Evolutionary conservation across 164 flowering plant species (phyloP).

Genomic region (Stephania yunnanensis): DNA sequence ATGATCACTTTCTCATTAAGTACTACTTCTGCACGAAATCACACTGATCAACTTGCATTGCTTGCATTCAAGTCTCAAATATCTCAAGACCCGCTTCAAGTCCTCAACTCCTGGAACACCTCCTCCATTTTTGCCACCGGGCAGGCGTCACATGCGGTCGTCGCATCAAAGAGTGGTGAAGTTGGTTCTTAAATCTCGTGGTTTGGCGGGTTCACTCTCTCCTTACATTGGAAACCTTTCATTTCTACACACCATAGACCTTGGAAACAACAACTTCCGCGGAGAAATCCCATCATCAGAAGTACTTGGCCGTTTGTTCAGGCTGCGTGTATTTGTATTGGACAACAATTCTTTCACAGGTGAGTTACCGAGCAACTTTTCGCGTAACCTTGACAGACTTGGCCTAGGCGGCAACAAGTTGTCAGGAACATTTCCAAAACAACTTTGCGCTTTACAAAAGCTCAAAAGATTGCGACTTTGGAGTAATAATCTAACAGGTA

Average conservation of each 20-base stretch:
- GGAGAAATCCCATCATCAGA: conserved; percentile 10
- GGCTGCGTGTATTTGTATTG: background rate
- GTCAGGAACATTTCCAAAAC: conserved; percentile 4
- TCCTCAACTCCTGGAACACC: conserved; percentile 3
- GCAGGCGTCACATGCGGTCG: background rate
- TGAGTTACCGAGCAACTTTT: too few species aligned
- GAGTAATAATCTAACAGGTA: too few species aligned
- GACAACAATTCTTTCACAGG: too few species aligned
- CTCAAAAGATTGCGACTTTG: too few species aligned
- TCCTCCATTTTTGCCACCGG: background rate
- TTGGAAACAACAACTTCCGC: conserved; percentile 17
- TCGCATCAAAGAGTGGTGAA: background rate
- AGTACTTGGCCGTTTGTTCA: conserved; percentile 1
- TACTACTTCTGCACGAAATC: background rate
- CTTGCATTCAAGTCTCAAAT: conserved; percentile 1
- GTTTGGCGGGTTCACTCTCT: conserved; percentile 19
- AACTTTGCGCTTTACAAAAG: too few species aligned
- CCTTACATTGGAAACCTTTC: conserved; percentile 23
- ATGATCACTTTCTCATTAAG: background rate
- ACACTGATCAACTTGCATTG: conserved; percentile 1
- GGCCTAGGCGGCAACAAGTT: background rate
- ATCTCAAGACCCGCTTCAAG: background rate
- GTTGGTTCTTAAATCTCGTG: background rate
- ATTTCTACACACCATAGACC: conserved; percentile 11
- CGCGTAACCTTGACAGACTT: background rate